Base-by-base conservation (phyloP, 306 rosid genomes). In the Rosa persica region DNA sequence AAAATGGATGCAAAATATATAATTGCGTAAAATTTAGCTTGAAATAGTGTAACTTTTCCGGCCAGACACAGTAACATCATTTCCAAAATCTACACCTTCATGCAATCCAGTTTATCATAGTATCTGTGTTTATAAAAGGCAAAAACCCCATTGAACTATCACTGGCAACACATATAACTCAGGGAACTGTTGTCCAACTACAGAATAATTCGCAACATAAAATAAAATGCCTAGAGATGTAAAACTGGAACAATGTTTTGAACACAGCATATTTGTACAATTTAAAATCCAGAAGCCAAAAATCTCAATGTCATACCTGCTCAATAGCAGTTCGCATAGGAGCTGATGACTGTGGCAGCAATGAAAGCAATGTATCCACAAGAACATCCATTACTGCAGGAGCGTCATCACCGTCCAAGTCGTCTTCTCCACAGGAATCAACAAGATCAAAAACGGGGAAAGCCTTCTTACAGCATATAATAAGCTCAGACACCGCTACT, bases 311-410 rank as follows among this genome's bases (percentile, higher is more conserved):
- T 64, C 81, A 72, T 23, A 93, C 99, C 99, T 91, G 99, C 86
- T 95, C 99, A 64, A 93, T 95, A 69, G 98, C 87, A 80, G 97
- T 81, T 72, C 96, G 91, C 94, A 90, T 82, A 47, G 94, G 94
- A 73, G 90, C 89, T 44, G 99, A 87, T 76, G 99, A 91, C 86
- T 93, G 90, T 60, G 97, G 99, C 75, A 95, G 90, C 84, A 93
- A 82, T 43, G 96, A 93, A n/a, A 93, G 99, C 82, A 91, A 85
- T 23, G 99, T 93, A 82, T 95, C 99, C 78, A 93, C 90, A 73
- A 95, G 96, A 89, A 93, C 99, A 60, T 95, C 97, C 92, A 90
- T 89, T 80, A 90, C 82, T 64, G 89, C 87, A 55, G 97, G 98
- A 13, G 88, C 83, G 60, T 79, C 79, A 72, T 87, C 97, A 81